Evolutionary conservation across 345 rosid genomes (phyloP), one percentile per base, ranked within the genome.

Genomic region (Hypericum perforatum): DNA sequence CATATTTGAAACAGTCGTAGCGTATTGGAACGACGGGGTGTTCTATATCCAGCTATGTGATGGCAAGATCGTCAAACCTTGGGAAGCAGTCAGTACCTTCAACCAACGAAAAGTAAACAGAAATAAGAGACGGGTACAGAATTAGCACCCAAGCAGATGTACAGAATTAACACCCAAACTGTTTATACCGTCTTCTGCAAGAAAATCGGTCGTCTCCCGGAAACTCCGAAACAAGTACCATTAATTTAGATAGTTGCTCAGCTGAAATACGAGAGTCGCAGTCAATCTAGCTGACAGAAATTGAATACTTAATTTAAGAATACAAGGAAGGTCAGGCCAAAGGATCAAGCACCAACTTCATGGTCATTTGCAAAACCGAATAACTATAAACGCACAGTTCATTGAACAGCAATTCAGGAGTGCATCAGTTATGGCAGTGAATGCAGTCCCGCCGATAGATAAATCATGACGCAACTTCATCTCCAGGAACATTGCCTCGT

Each of bases 391-490:
- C 56, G 46, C 9, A 47, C 88, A 82, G 41, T 66, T 75, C 11
- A 71, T 72, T 49, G 78, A 78, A 16, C 88, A 79, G 54, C 86
- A 86, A 63, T 67, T 62, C 11, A 78, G 73, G 53, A 81, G 58
- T 46, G 82, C 86, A 77, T 81, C 95, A 53, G 82, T 75, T 54
- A 59, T 70, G 52, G 82, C 78, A 44, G 86, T 77, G 68, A 75
- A 81, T 49, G 84, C 88, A 67, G 77, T 75, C 56, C 82, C 70
- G 67, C 80, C 84, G 58, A 81, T 74, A 61, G 63, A 54, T 65
- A 82, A 61, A 63, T 65, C 54, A 44, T 63, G 63, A 53, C 64
- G 61, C 45, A 68, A 65, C 69, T 78, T 86, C 84, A 78, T 82
- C 61, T 81, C 82, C 61, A 67, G 40, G 59, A 66, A 63, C 54